phyloP scores from a whole-genome alignment of 768 basidiomycete genomes.

The Hydnum rufescens region DNA sequence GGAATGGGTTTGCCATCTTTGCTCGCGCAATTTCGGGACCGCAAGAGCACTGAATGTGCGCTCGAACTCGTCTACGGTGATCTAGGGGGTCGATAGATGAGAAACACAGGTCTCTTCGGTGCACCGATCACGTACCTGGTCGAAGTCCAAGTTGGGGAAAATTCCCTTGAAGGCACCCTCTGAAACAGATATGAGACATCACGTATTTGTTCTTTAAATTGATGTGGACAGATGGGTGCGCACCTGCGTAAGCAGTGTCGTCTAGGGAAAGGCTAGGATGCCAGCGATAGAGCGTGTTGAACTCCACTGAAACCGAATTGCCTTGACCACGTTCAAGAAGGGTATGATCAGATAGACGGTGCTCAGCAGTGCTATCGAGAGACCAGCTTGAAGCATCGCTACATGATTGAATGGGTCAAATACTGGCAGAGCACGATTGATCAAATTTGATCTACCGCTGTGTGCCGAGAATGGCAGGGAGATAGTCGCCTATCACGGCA shows the following conservation, averaged over 20 bases:
- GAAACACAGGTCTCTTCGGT: neutral
- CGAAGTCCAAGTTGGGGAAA: neutral
- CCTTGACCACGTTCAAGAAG: conserved; percentile 36
- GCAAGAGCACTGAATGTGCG: neutral
- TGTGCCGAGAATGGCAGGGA: conserved; percentile 9
- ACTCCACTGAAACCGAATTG: conserved; percentile 11
- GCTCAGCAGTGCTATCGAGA: neutral
- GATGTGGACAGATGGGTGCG: neutral
- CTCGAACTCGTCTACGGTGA: neutral
- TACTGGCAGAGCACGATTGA: too few relatives aligned
- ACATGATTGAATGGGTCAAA: too few relatives aligned
- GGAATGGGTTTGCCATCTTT: neutral
- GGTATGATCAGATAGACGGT: conserved; percentile 21
- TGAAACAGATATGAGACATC: neutral
- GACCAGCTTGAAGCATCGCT: neutral
- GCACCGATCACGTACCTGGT: neutral
- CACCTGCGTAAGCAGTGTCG: conserved; percentile 8
- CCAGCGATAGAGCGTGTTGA: conserved; percentile 11
- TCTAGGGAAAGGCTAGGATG: conserved; percentile 8
- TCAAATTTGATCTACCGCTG: too few relatives aligned
- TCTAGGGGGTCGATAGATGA: neutral
- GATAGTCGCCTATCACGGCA: conserved; percentile 11
- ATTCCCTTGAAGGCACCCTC: neutral
- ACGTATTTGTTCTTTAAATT: neutral
- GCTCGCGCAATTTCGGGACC: neutral